Evolutionary conservation across 1,139 yeast genomes (phyloP), one percentile per base, ranked within the genome.

Genomic region (Scheffersomyces parashehatae): DNA sequence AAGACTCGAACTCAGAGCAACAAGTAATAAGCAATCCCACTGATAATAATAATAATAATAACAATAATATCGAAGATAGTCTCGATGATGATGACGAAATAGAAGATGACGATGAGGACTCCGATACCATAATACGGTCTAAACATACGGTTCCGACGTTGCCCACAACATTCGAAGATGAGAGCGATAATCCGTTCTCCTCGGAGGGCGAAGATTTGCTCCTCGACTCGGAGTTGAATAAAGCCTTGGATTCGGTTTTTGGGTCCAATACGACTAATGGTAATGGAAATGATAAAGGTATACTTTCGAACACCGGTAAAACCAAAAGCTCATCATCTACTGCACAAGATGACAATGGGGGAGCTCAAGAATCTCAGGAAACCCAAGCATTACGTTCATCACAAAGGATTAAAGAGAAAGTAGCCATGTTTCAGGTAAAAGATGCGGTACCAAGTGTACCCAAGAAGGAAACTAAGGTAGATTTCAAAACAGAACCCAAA

Each of bases 171-270:
- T 31, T 31, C 9, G 35, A 31, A 12, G 15, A 31, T 13, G 35
- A 31, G 5, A 31, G 35, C 11, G 35, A 31, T 10, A 20, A 31
- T 20, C 35, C 35, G 5, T 31, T 31, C 13, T 31, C 35, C 9
- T 31, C 35, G n/a, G 35, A 31, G 10, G 35, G 35, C 8, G 35
- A 31, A 14, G 35, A 31, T 10, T 10, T 31, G 9, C 35, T 31
- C 7, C 40, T 52, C 24, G 55, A 50, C 12, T 44, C 41, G 3
- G 51, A 48, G 41, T 36, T 52, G 28, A 48, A 50, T 28, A 36
- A 41, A 10, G 48, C 48, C 20, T 37, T 52, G 8, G 38, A 37
- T 14, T 31, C 35, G n/a, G 12, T 31, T 5, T 31, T 31, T 31
- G 35, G 24, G n/a, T 6, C 26, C 26, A 20, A 20, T 3, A 20